These are phyloP conservation scores for Adansonia grandidieri DNA, from an alignment of 441 rosid genomes.

Conservation along the genomic window DNA sequence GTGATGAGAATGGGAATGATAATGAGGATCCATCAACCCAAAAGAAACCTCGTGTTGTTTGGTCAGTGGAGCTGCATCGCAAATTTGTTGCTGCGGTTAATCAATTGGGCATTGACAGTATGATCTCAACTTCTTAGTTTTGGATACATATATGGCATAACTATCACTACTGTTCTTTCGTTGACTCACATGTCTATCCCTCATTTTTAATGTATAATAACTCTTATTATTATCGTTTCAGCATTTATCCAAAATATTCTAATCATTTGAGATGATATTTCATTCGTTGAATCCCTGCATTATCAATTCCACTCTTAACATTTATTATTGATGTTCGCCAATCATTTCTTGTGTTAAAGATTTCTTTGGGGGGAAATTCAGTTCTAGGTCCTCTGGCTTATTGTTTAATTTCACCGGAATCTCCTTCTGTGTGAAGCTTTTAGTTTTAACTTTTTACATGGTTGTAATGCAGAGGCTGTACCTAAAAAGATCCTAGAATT, in stretches of 20 bases:
- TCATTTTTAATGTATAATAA: not conserved
- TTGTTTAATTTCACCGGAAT: not conserved
- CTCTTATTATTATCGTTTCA: not conserved
- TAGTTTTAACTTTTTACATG: not conserved
- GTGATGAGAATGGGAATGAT: constrained; percentile 49
- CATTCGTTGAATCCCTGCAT: not conserved
- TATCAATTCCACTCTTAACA: not conserved
- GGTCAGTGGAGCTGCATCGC: constrained; percentile 64
- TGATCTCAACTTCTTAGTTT: constrained; percentile 33
- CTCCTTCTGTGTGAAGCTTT: not conserved
- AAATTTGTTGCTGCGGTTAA: constrained; percentile 63
- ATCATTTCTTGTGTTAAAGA: constrained; percentile 4
- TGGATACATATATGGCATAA: not conserved
- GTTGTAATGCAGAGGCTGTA: constrained; percentile 62
- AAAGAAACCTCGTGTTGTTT: constrained; percentile 70
- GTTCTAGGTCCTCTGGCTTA: constrained; percentile 9
- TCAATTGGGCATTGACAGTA: constrained; percentile 66
- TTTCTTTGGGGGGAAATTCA: constrained; percentile 10
- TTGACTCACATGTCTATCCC: constrained; percentile 9
- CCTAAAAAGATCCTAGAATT: constrained; percentile 71
- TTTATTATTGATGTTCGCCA: not conserved
- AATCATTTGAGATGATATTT: not conserved
- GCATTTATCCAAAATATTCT: not conserved
- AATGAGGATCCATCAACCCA: constrained; percentile 53
- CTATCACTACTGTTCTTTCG: not conserved